phyloP scores from a whole-genome alignment of 768 basidiomycete species.

The Trametes villosa region DNA sequence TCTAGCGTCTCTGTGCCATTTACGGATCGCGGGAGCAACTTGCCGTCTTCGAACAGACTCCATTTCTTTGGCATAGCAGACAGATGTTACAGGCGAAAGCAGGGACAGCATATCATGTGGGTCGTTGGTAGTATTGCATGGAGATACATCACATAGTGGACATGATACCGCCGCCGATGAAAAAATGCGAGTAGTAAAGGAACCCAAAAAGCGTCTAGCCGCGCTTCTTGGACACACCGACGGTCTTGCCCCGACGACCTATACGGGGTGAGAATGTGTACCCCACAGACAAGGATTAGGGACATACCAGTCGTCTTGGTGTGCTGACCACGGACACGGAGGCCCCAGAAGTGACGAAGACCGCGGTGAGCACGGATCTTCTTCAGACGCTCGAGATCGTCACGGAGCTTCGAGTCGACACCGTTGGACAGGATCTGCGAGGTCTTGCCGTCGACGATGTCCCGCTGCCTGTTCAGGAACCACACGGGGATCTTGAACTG shows the following conservation, averaged over 20 bases:
- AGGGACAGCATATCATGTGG: constrained; percentile 23
- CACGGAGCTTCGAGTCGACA: constrained; percentile 97
- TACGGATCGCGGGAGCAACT: neutral
- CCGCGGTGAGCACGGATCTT: constrained; percentile 98
- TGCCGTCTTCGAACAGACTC: neutral
- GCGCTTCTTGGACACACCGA: constrained; percentile 94
- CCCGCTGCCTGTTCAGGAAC: constrained; percentile 99
- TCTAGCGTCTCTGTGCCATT: constrained; percentile 15
- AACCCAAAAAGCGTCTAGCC: constrained; percentile 42
- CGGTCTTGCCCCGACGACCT: constrained; percentile 96
- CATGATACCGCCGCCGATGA: constrained; percentile 26
- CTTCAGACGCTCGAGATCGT: constrained; percentile 97
- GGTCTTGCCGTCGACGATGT: constrained; percentile 97
- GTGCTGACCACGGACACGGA: constrained; percentile 97
- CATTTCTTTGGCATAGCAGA: neutral
- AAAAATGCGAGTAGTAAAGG: constrained; percentile 10
- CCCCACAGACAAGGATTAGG: neutral
- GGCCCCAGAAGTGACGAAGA: constrained; percentile 90
- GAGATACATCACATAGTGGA: constrained; percentile 25
- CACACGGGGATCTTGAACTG: constrained; percentile 99
- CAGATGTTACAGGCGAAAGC: neutral
- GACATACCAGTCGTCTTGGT: constrained; percentile 94
- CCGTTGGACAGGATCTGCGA: constrained; percentile 94
- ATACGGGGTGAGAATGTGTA: constrained; percentile 14
- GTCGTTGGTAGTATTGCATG: constrained; percentile 26